Evolutionary conservation across 1,284 basidiomycete species (phyloP).

Genomic region (Rhodotorula sp.): DNA sequence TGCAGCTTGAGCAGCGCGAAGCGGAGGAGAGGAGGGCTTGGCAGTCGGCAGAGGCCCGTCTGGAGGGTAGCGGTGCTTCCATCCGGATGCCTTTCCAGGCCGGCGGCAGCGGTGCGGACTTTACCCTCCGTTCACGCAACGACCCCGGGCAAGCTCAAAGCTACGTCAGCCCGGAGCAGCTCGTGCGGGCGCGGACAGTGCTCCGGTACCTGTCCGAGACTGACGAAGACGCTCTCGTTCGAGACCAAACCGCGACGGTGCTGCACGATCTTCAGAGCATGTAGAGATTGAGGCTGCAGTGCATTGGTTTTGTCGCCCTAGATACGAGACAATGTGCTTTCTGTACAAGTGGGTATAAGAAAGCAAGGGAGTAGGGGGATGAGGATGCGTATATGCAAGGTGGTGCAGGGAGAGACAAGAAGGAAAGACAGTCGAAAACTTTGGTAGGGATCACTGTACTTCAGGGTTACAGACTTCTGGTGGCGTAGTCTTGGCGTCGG

Average conservation of each 20-base stretch:
- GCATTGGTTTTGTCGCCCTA: not conserved
- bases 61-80: not conserved
- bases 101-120: not conserved
- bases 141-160: conserved; percentile 37
- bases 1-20: not conserved
- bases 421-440: too few species aligned
- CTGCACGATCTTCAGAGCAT: conserved; percentile 51
- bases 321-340: too few species aligned
- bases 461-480: too few species aligned
- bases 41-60: not conserved
- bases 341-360: too few species aligned
- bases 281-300: not conserved
- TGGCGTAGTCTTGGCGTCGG: too few species aligned
- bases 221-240: conserved; percentile 69
- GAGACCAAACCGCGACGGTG: conserved; percentile 75
- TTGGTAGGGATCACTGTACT: too few species aligned
- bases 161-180: conserved; percentile 43
- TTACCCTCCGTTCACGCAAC: not conserved
- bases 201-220: conserved; percentile 68
- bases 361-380: too few species aligned
- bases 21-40: not conserved
- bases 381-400: too few species aligned
- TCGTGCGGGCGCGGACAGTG: conserved; percentile 60
- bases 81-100: conserved; percentile 34
- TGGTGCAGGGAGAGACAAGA: too few species aligned